phyloP scores from a whole-genome alignment of 2,329 filamentous ascomycete species.

The Colletotrichum sp. region DNA sequence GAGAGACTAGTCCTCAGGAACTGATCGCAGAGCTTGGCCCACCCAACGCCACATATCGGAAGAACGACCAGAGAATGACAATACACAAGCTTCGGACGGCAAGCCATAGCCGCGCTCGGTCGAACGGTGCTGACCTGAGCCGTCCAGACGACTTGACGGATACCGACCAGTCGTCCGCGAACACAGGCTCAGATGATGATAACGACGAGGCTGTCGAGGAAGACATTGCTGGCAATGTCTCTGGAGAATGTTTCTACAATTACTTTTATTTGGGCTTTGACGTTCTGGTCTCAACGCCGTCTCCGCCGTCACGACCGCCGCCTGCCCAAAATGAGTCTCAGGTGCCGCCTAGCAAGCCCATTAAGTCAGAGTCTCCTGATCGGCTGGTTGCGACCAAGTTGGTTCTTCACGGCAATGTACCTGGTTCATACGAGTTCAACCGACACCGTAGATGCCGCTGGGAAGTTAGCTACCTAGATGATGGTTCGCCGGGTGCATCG shows the following conservation, averaged over 20 bases:
- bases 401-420: slow-evolving; percentile 93
- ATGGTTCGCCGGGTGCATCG: slow-evolving; percentile 45
- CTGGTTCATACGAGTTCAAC: slow-evolving; percentile 96
- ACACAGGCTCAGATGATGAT: slow-evolving; percentile 73
- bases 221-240: slow-evolving; percentile 56
- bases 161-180: slow-evolving; percentile 76
- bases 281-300: slow-evolving; percentile 83
- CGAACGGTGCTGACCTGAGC: slow-evolving; percentile 47
- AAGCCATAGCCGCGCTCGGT: slow-evolving; percentile 55
- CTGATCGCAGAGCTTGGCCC: slow-evolving; percentile 89
- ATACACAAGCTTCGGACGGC: slow-evolving; percentile 73
- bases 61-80: slow-evolving; percentile 86
- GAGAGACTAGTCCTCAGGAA: slow-evolving; percentile 91
- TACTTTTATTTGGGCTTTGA: slow-evolving; percentile 98
- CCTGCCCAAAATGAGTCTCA: slow-evolving; percentile 42
- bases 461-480: slow-evolving; percentile 69
- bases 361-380: slow-evolving; percentile 55
- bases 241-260: slow-evolving; percentile 90
- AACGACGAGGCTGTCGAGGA: slow-evolving; percentile 64
- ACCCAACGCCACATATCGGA: slow-evolving; percentile 92
- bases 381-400: slow-evolving; percentile 87
- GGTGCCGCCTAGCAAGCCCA: slow-evolving; percentile 31
- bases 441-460: slow-evolving; percentile 89
- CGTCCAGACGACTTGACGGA: slow-evolving; percentile 67
- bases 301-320: slow-evolving; percentile 66